Conservation (phyloP, 1,284 basidiomycete genomes). For the Laetiporus sulphureus region DNA sequence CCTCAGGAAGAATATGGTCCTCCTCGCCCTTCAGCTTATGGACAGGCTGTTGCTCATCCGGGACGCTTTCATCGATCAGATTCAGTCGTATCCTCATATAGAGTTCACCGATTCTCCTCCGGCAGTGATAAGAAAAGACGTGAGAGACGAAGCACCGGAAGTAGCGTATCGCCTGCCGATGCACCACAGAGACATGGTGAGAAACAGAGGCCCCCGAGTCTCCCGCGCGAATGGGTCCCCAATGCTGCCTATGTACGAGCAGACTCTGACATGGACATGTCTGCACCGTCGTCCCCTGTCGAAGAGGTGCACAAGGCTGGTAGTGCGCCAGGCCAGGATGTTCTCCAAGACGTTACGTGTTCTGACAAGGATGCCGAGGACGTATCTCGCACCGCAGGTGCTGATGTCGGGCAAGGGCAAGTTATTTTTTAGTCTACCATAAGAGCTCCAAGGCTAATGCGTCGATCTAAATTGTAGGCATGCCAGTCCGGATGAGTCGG, state of each 20-base stretch:
- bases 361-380: background rate
- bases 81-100: too few relatives aligned
- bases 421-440: background rate
- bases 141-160: too few relatives aligned
- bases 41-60: too few relatives aligned
- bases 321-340: background rate
- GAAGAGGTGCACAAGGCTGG: background rate
- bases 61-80: too few relatives aligned
- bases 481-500: slow-evolving; percentile 10
- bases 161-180: too few relatives aligned
- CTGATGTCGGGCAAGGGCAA: too few relatives aligned
- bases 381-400: background rate
- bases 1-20: slow-evolving; percentile 5
- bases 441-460: background rate
- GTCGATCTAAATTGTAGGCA: background rate
- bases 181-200: too few relatives aligned
- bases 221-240: background rate
- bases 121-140: too few relatives aligned
- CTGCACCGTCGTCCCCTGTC: slow-evolving; percentile 13
- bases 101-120: too few relatives aligned
- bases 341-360: background rate
- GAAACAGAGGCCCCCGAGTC: too few relatives aligned
- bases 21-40: too few relatives aligned
- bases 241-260: slow-evolving; percentile 4
- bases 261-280: slow-evolving; percentile 18